Evolutionary conservation across 768 basidiomycete species (phyloP), one percentile per base, ranked within the genome.

Genomic region (Suillus tomentosus): DNA sequence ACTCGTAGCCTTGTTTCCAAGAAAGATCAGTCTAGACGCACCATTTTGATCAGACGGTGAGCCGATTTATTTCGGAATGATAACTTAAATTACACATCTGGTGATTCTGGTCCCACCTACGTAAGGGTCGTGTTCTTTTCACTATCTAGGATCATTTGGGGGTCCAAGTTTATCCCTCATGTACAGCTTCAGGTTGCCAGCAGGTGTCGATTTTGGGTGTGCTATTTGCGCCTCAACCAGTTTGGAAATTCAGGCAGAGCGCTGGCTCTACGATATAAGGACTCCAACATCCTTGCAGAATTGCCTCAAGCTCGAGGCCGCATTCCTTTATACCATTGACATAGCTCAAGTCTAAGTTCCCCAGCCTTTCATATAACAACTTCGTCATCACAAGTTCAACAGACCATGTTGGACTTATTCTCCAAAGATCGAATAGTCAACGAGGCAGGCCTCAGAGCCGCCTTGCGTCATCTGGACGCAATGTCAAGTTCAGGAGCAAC

Each of bases 401-500:
- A 58, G 3, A 58, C 56, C 24, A 58, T 58, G 39, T 27, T 58
- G 39, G 56, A 58, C 17, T 58, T 58, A 27, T 22, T 58, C 17
- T 58, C 57, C 9, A 58, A 58, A 58, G 60, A 65, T 31, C 31
- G n/a, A 51, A 60, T 76, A n/a, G 62, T 67, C 54, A 24, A 61
- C 45, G 60, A 62, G 48, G 67, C 69, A 14, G 74, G 68, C 22
- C 66, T 71, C 24, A 54, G 58, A 54, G 59, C 58, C 31, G 71
- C 70, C 19, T 31, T 66, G 17, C 53, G 34, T 45, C 59, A 54
- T 13, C 66, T 74, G 60, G 58, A 68, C 56, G 70, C 71, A 64
- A 69, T 78, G 64, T 73, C 74, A 67, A 66, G 62, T 63, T 70
- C 53, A 40, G 69, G 68, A 64, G 66, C 65, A 40, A 17, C 62